Evolutionary conservation across 2,329 filamentous ascomycete species (phyloP).

Genomic region (Botryosphaeria dothidea): DNA sequence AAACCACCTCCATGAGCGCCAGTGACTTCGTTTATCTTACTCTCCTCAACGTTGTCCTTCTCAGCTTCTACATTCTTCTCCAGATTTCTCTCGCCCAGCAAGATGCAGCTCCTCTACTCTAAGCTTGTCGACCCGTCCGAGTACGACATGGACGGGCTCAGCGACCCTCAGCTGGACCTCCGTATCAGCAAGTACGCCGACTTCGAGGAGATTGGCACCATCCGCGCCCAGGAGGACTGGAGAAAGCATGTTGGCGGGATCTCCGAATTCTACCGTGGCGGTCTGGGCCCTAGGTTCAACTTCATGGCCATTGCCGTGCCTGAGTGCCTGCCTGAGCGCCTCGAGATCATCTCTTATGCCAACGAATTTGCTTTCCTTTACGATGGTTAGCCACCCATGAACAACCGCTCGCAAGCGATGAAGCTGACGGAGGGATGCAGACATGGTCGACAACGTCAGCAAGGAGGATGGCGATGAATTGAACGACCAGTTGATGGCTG

Average conservation of each 20-base stretch:
- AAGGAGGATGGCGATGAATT: conserved; percentile 18
- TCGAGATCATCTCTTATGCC: conserved; percentile 43
- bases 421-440: not conserved
- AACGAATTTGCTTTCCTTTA: conserved; percentile 46
- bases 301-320: conserved; percentile 38
- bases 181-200: conserved; percentile 22
- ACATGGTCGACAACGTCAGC: not conserved
- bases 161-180: conserved; percentile 19
- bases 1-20: too few relatives aligned
- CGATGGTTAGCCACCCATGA: conserved; percentile 30
- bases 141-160: conserved; percentile 20
- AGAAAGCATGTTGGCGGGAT: conserved; percentile 25
- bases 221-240: conserved; percentile 42
- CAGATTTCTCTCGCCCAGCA: too few relatives aligned
- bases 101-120: not conserved
- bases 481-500: conserved; percentile 26
- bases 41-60: too few relatives aligned
- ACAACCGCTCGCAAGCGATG: not conserved
- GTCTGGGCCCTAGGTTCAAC: conserved; percentile 27
- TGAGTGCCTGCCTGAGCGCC: conserved; percentile 41
- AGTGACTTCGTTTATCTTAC: too few relatives aligned
- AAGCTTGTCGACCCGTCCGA: conserved; percentile 1
- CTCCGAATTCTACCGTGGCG: conserved; percentile 27
- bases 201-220: conserved; percentile 32
- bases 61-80: too few relatives aligned